Evolutionary conservation across 1,139 yeast genomes (phyloP).

Genomic region (Yamadazyma pseudoaaseri): DNA sequence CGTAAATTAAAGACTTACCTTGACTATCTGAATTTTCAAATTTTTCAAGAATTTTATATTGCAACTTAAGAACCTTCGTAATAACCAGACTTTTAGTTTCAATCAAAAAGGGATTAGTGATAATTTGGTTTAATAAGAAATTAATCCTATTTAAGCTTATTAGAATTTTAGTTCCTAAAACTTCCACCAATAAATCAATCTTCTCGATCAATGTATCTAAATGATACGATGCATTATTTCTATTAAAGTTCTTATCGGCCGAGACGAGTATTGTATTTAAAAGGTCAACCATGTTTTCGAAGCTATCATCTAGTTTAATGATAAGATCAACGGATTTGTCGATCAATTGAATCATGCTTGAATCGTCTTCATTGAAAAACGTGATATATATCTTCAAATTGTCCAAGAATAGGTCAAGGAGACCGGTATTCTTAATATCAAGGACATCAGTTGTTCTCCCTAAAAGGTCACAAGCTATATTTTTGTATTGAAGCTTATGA

Average conservation of each 20-base stretch:
- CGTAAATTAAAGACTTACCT: constrained; percentile 19
- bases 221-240: constrained; percentile 10
- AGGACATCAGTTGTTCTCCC: constrained; percentile 19
- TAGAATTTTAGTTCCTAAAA: constrained; percentile 11
- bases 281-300: constrained; percentile 9
- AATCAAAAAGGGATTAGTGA: constrained; percentile 26
- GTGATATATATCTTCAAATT: constrained; percentile 38
- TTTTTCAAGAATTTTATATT: constrained; percentile 15
- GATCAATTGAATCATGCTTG: constrained; percentile 42
- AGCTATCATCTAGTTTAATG: constrained; percentile 3
- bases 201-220: constrained; percentile 8
- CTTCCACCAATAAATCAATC: constrained; percentile 5
- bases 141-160: constrained; percentile 30
- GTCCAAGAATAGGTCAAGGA: constrained; percentile 40
- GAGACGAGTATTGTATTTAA: constrained; percentile 12
- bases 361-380: constrained; percentile 22
- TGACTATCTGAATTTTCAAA: constrained; percentile 15
- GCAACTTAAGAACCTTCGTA: constrained; percentile 18
- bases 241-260: constrained; percentile 14
- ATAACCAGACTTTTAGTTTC: constrained; percentile 18
- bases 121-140: constrained; percentile 28
- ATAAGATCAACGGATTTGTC: constrained; percentile 13
- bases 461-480: constrained; percentile 40
- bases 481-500: constrained; percentile 43
- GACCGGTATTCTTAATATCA: constrained; percentile 37